phyloP scores from a whole-genome alignment of 164 flowering plant species.

The Magnolia changhungtana region DNA sequence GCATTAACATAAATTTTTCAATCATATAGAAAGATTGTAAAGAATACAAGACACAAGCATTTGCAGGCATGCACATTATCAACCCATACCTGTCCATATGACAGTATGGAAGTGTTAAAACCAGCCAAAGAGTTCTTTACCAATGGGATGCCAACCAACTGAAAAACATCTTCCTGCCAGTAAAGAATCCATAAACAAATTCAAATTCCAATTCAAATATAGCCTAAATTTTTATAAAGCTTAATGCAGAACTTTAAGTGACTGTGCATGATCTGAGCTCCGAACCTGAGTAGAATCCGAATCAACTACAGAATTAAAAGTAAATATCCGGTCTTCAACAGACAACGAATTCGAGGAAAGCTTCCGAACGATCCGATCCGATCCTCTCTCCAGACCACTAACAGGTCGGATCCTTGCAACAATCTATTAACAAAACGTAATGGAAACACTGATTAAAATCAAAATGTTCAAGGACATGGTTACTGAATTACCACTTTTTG shows the following conservation, averaged over 20 bases:
- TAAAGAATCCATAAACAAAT: background rate
- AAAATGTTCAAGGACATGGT: background rate
- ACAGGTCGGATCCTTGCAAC: constrained; percentile 71
- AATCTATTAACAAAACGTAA: constrained; percentile 38
- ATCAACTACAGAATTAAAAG: constrained; percentile 73
- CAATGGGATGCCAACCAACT: constrained; percentile 69
- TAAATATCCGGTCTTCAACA: constrained; percentile 59
- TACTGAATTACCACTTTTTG: background rate
- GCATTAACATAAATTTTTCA: background rate
- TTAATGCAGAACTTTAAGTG: background rate
- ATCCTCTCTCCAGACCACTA: constrained; percentile 36
- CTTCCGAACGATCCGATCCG: constrained; percentile 39
- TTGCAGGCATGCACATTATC: background rate
- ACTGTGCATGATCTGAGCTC: background rate
- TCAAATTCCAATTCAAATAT: no score
- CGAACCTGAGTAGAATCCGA: constrained; percentile 72
- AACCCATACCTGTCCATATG: constrained; percentile 79
- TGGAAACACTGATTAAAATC: background rate
- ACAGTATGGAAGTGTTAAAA: constrained; percentile 72
- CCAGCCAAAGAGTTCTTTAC: constrained; percentile 82
- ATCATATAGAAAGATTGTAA: background rate
- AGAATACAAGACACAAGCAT: background rate
- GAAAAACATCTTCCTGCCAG: constrained; percentile 78
- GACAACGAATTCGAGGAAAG: constrained; percentile 49
- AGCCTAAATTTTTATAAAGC: background rate